phyloP scores from a whole-genome alignment of 1,139 yeast genomes.

The Scheffersomyces lignicola region DNA sequence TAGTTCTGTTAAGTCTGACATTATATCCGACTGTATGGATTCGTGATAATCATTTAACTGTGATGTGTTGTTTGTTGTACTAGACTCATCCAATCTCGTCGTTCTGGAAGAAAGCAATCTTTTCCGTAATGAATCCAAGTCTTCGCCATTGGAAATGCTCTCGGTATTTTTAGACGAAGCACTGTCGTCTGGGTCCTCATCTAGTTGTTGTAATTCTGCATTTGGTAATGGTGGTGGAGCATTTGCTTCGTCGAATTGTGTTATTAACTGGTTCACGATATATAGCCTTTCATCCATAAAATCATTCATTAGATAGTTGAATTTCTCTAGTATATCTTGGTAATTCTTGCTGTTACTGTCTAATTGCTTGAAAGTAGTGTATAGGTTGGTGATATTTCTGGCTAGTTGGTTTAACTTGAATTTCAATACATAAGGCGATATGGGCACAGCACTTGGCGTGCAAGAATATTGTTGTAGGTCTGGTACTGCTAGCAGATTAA shows the following conservation, averaged over 20 bases:
- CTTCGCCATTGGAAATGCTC: constrained; percentile 14
- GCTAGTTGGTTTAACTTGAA: constrained; percentile 18
- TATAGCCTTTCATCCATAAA: constrained; percentile 25
- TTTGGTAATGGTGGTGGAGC: constrained; percentile 6
- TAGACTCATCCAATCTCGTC: constrained; percentile 6
- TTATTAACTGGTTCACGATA: constrained; percentile 19
- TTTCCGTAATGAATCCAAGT: constrained; percentile 24
- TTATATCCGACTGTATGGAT: constrained; percentile 42
- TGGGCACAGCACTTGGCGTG: constrained; percentile 4
- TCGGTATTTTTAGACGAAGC: constrained; percentile 3
- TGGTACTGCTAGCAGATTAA: constrained; percentile 17
- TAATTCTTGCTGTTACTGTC: constrained; percentile 12
- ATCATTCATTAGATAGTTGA: constrained; percentile 15
- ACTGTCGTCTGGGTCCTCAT: constrained; percentile 5
- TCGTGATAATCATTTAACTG: constrained; percentile 39
- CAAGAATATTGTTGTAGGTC: constrained; percentile 6
- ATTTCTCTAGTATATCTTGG: constrained; percentile 8
- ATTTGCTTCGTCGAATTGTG: constrained; percentile 11
- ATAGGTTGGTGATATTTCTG: constrained; percentile 12
- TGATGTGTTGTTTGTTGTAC: constrained; percentile 7
- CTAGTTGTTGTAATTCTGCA: not conserved
- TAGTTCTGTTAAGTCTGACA: constrained; percentile 37
- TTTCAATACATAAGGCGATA: constrained; percentile 26
- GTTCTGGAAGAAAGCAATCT: constrained; percentile 22
- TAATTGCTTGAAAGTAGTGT: constrained; percentile 6